Base-by-base conservation (phyloP, 106 monocot genomes). In the Dendrobium huoshanense region DNA sequence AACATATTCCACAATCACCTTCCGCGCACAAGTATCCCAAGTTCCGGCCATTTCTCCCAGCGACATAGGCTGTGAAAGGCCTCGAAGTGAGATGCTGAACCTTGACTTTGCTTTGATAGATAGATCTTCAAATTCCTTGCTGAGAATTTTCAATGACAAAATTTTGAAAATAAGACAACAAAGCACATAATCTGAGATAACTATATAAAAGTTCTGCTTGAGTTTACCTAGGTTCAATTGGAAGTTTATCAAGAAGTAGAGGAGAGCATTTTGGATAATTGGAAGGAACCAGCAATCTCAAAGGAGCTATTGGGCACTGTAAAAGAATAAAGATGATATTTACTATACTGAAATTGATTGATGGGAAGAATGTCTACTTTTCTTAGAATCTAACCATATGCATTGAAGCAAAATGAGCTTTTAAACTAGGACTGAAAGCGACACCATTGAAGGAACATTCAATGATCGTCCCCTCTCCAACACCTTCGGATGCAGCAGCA, bases 241-340 rank as follows among this genome's bases (percentile, higher is more conserved):
- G 83, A 44, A 92, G 80, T 54, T 90, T 88, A 83, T 90, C 95
- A 67, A 95, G 77, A 68, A 95, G 82, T 20, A 87, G 65, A n/a
- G 95, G 95, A 27, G 95, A 95, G 68, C 77, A 82, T 49, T 77
- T 86, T n/a, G 95, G 95, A 72, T 95, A 95, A 74, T 81, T 82
- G 31, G 87, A 73, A 45, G 95, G 90, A 68, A 95, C 81, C 56
- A 92, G 82, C 85, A 95, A 77, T 70, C 90, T 86, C 82, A 95
- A 70, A 25, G 94, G 92, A 33, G 82, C 79, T 9, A 95, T 86
- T 42, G 92, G 92, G n/a, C 84, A 84, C 92, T 90, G 87, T 70
- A 74, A 29, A 29, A 15, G 19, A 31, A 40, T 41, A 22, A 47
- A 37, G 64, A 70, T 15, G 48, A 22, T 31, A 48, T 25, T 47